These are phyloP conservation scores for Sugiyamaella castrensis DNA, from an alignment of 1,139 yeast genomes.

Conservation along the genomic window DNA sequence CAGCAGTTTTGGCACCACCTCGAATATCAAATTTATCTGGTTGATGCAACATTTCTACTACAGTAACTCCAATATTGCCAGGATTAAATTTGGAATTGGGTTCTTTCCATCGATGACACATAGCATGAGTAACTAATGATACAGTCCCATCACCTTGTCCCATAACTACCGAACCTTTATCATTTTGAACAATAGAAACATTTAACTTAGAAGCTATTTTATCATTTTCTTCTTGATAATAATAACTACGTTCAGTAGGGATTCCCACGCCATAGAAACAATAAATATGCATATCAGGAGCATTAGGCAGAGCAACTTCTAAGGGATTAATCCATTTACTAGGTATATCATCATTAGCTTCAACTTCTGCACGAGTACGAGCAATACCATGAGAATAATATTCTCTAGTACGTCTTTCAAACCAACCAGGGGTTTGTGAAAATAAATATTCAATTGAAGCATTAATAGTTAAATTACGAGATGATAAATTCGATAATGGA, in stretches of 20 bases:
- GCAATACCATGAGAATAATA: constrained; percentile 83
- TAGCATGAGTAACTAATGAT: constrained; percentile 75
- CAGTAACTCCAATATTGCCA: constrained; percentile 62
- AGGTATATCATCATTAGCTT: constrained; percentile 61
- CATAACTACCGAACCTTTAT: constrained; percentile 64
- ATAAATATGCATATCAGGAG: constrained; percentile 85
- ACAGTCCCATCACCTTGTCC: constrained; percentile 98
- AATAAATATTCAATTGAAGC: constrained; percentile 65
- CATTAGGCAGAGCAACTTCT: constrained; percentile 86
- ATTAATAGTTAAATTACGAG: constrained; percentile 59
- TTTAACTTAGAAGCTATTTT: constrained; percentile 51
- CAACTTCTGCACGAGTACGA: constrained; percentile 53
- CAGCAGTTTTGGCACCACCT: constrained; percentile 97
- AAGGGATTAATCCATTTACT: constrained; percentile 90
- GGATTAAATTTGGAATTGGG: constrained; percentile 75
- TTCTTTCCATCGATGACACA: constrained; percentile 84
- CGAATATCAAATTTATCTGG: constrained; percentile 92
- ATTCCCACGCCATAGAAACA: constrained; percentile 95
- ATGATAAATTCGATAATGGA: constrained; percentile 42
- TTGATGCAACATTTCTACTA: constrained; percentile 89
- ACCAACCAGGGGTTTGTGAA: constrained; percentile 73
- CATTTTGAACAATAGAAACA: constrained; percentile 59
- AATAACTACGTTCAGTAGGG: constrained; percentile 91
- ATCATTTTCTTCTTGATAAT: constrained; percentile 63
- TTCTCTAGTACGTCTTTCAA: constrained; percentile 55